A percentile compares a stretch with the other conserved stretches of the same genome.
Evolutionary conservation across 805 yeast species (phyloP).

Genomic region (Metschnikowia reukaufii): DNA sequence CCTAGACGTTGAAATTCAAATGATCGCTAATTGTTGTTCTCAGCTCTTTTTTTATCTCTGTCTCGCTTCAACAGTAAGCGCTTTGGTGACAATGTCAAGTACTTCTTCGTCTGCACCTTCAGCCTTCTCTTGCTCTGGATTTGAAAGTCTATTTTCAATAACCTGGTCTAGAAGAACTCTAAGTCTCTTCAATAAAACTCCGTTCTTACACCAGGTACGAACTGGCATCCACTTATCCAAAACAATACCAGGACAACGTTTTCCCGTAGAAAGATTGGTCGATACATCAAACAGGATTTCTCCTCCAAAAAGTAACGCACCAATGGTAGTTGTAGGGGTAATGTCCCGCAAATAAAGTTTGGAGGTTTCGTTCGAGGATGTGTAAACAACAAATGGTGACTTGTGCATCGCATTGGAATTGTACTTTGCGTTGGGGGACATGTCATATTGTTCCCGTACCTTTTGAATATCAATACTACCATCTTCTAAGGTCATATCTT

Average conservation of each 20-base stretch:
- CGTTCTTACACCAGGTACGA: conserved; percentile 92
- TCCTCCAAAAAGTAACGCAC: conserved; percentile 82
- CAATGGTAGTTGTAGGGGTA: conserved; percentile 75
- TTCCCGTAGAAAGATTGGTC: conserved; percentile 39
- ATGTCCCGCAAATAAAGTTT: conserved; percentile 71
- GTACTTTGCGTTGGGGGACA: conserved; percentile 37
- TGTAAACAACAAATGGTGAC: conserved; percentile 63
- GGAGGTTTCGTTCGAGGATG: conserved; percentile 58
- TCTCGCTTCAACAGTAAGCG: conserved; percentile 9
- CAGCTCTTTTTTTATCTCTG: too few species aligned
- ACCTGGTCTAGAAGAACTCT: conserved; percentile 65
- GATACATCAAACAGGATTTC: conserved; percentile 58
- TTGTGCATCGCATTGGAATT: conserved; percentile 36
- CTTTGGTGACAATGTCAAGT: conserved; percentile 22
- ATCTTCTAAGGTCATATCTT: conserved; percentile 38
- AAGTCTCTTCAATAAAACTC: conserved; percentile 74
- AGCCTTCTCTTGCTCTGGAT: conserved; percentile 24
- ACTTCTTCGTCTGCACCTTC: conserved; percentile 22
- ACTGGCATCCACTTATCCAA: conserved; percentile 89
- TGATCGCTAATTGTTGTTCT: too few species aligned
- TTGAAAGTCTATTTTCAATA: conserved; percentile 57
- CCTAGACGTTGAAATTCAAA: too few species aligned
- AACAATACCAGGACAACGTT: conserved; percentile 77
- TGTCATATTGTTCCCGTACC: conserved; percentile 35
- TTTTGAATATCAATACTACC: conserved; percentile 38